Conservation (phyloP, 352 stramenopile species). For the Aphanomyces invadans region DNA sequence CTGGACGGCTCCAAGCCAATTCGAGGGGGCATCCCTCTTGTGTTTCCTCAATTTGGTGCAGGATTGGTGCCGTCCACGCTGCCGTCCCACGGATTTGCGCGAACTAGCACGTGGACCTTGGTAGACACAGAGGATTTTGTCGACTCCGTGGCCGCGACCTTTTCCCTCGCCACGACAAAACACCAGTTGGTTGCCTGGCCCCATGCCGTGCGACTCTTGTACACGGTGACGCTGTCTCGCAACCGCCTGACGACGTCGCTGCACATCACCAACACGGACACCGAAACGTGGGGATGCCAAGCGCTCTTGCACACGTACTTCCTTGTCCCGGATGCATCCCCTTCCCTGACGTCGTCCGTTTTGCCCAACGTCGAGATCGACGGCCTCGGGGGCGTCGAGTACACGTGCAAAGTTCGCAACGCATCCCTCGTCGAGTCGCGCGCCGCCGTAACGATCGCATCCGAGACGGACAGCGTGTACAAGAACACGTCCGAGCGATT, state of each 20-base stretch:
- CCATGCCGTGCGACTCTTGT: conserved; percentile 73
- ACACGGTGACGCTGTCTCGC: conserved; percentile 80
- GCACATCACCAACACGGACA: conserved; percentile 82
- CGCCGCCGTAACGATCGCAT: conserved; percentile 51
- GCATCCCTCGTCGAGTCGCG: conserved; percentile 49
- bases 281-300: conserved; percentile 84
- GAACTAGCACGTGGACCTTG: conserved; percentile 62
- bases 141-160: conserved; percentile 45
- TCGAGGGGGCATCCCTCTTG: conserved; percentile 91
- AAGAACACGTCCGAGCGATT: conserved; percentile 54
- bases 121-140: conserved; percentile 31
- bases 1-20: conserved; percentile 92
- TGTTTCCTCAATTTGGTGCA: conserved; percentile 94
- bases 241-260: conserved; percentile 81
- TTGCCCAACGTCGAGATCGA: conserved; percentile 63
- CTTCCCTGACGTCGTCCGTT: not conserved
- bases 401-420: conserved; percentile 85
- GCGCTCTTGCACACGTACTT: conserved; percentile 94
- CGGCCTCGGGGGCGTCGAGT: conserved; percentile 78
- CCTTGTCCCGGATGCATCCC: conserved; percentile 46
- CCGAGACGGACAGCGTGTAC: conserved; percentile 88
- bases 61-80: conserved; percentile 48
- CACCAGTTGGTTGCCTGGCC: conserved; percentile 53
- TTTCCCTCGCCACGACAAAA: conserved; percentile 40
- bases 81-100: conserved; percentile 92